Evolutionary conservation across 177 flowering plant genomes (phyloP), one percentile per base, ranked within the genome.

Genomic region (Vitis hybrid): DNA sequence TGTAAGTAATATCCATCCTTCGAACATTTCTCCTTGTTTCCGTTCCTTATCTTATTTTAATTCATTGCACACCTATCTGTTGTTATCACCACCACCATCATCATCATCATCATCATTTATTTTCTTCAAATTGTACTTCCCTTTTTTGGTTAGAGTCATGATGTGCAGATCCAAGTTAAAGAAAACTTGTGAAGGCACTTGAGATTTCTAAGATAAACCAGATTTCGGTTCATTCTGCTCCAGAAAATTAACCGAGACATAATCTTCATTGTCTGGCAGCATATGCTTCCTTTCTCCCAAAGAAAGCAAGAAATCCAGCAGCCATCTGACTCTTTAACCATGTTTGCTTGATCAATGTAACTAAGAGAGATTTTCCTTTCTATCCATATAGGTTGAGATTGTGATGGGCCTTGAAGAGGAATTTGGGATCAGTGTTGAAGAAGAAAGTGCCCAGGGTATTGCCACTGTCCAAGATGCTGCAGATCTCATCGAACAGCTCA

Each of bases 361-460:
- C 46, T 35, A 35, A 35, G 8, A 18, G 51, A 21, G 52, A 35
- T 14, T 14, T 35, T n/a, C 2, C 27, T 49, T 11, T 62, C 18
- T 61, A 49, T 17, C 18, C n/a, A 53, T 60, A 7, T 63, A 90
- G 97, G 97, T 91, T 68, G 95, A 91, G 82, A 90, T 91, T 69
- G 95, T 91, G 60, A 92, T 90, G 97, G 91, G 89, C 67, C 85
- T 91, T 3, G 97, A 90, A 70, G 97, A 91, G 84, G 91, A 77
- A 61, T 91, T 91, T 62, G 91, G 88, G 41, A 89, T 91, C 80
- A 75, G 74, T 12, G 92, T 92, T 53, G 97, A 85, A 72, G 97
- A 92, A 80, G 97, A 92, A 18, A 90, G 79, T 65, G 93, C 93
- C 46, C 92, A 90, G 81, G 80, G 61, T 65, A 92, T 92, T 46